Evolutionary conservation across 164 flowering plant species (phyloP), one percentile per base, ranked within the genome.

Genomic region (Magnolia sinica): DNA sequence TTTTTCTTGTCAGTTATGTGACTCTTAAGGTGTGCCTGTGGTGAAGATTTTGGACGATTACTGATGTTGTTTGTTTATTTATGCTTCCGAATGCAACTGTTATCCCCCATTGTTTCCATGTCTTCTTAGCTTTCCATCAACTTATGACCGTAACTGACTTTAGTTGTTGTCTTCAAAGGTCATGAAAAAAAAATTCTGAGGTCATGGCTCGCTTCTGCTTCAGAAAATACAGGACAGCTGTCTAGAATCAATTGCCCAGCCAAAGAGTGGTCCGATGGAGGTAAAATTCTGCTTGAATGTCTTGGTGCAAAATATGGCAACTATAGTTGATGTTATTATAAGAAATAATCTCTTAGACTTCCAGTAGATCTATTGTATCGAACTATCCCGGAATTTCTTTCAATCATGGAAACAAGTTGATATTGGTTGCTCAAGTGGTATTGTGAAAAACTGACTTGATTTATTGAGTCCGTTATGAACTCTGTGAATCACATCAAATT

Each of bases 181-280:
- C 77, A 71, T 72, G 86, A 83, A 77, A 90, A 78, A 82, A 85
- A 81, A 74, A 71, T 89, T 68, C 70, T 95, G 77, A 82, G 81
- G 71, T 85, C 91, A 55, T 95, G 97, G 97, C 89, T 95, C 64
- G 70, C 79, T 61, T 85, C 93, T 74, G 76, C 88, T 70, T 83
- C 92, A 27, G 76, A 79, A 64, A 80, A 31, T 79, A 52, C 72
- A 19, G 81, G 76, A 74, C 75, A 80, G 70, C 76, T 65, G 67
- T 8, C 59, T 50, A 64, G 72, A 65, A 64, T 66, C 24, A 8
- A 3, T 49, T 19, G 27, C 79, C 68, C 67, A 19, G 73, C 78
- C 8, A 79, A 79, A 58, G 82, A 68, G 49, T 73, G 71, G 72
- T 73, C 45, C 71, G 66, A 58, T 74, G 67, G 51, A 84, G 92